Base-by-base conservation (phyloP, 371 early-diverging fungal species). In the Rhizomucor pusillus region DNA sequence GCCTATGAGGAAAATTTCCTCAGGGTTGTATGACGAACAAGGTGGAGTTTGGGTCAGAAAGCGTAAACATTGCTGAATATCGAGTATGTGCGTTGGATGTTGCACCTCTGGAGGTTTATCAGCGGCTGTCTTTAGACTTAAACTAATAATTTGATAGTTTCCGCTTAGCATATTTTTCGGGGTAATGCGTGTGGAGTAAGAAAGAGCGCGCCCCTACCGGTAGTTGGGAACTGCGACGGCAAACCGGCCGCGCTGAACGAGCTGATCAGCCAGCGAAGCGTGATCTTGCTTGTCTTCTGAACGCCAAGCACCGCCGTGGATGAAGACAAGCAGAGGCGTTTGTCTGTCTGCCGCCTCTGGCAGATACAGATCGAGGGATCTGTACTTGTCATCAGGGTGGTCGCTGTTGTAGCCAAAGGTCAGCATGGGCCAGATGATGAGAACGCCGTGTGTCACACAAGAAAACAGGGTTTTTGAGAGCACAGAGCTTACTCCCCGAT, bases 291-390 rank as follows among this genome's bases (percentile, higher is more conserved):
- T 90, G 64, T 90, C 89, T 53, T 88, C 90, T 0, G 85, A 72
- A 19, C 88, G 74, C 93, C 93, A 93, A 4, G 91, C 90, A 5
- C 94, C 94, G 29, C 94, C 92, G 65, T 90, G 90, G 16, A 91
- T 66, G 66, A 85, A 87, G 5, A 90, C 79, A 7, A 86, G 53
- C 9, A 90, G 57, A 2, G 89, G 82, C 2, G 62, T 49, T 1
- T 33, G 9, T 1, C 50, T 34, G n/a, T 40, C 48, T 1, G 48
- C 56, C 16, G 52, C 19, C 18, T 41, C 34, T 2, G 65, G 45
- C 19, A 47, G 46, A 29, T 77, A 77, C 1, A 77, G 22, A 39
- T 77, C 77, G 3, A 72, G 40, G 51, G 62, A 19, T 37, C 47
- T 24, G 50, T 14, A 37, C 7, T n/a, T 41, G 41, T 19, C 19